Evolutionary conservation across 75 land plant species (phyloP), one percentile per base, ranked within the genome.

Genomic region (Gnetum montanum): DNA sequence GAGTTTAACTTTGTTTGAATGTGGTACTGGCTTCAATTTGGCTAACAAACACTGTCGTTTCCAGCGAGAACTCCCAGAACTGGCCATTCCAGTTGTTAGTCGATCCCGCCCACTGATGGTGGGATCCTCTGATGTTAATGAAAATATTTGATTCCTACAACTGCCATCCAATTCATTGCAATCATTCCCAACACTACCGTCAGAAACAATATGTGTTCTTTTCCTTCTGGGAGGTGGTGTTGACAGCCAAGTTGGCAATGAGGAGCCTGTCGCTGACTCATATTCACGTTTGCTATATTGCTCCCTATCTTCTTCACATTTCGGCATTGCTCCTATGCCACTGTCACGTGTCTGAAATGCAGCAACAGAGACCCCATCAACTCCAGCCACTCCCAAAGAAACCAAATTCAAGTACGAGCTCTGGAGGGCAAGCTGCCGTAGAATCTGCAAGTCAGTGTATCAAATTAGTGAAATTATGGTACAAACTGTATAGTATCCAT

Each of bases 1-100:
- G 63, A 81, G 57, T 44, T 79, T 83, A 13, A 60, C 74, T 29
- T 66, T 69, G 40, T 53, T 69, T 34, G 68, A 45, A 61, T 76
- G 92, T 48, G 86, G 99, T 55, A 90, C 71, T 6, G 99, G 99
- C 65, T 77, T 83, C 92, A 95, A 71, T 31, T 88, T 75, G 59
- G 88, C 97, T 47, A 76, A 24, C 22, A 34, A 54, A 28, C 26
- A 28, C 28, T 53, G 18, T 44, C 36, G 36, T 34, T 52, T 8
- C 33, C 46, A 19, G 28, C 23, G 22, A 8, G 43, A 20, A 6
- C 16, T 48, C 62, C 49, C 31, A 43, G 22, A 15, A n/a, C 27
- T 38, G 25, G 26, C 26, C 47, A 57, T 18, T 56, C 24, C 16
- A 26, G 64, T 64, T 22, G 16, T 35, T 48, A 44, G 69, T 30